Conservation (phyloP, 306 rosid species). For the Prunus mongolica region DNA sequence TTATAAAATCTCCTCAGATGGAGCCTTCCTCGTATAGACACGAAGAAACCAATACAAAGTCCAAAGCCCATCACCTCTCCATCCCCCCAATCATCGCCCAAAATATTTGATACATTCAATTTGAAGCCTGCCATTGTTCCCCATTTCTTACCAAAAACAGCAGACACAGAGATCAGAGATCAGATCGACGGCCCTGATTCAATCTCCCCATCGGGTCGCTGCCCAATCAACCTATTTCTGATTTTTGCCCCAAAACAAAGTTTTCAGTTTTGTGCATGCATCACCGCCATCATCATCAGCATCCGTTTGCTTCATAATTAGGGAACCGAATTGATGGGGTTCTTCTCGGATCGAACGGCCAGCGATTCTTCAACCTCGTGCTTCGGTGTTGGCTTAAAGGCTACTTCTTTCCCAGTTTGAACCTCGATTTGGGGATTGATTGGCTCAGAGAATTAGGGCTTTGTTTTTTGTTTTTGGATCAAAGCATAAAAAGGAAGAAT, state of each 20-base stretch:
- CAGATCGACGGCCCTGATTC: background rate
- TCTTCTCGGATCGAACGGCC: constrained; percentile 25
- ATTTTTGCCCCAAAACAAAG: background rate
- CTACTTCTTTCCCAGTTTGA: background rate
- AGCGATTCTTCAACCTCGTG: background rate
- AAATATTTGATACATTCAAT: background rate
- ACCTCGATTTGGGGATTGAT: background rate
- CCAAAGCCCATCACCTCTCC: background rate
- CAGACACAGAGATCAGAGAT: background rate
- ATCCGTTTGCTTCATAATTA: constrained; percentile 10
- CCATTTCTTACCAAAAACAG: background rate
- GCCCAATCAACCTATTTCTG: background rate
- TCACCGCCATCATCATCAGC: background rate
- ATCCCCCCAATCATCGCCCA: background rate
- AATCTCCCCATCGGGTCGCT: background rate
- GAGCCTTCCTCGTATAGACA: background rate
- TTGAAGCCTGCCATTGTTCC: background rate
- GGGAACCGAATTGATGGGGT: constrained; percentile 25
- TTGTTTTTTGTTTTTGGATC: background rate
- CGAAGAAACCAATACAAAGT: background rate
- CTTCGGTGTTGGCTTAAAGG: background rate
- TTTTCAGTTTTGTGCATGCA: background rate
- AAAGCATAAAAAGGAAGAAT: constrained; percentile 27
- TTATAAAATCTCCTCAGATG: background rate
- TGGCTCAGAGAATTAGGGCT: background rate